Conservation (phyloP, 163 green algal species). For the Smithsoniella earleae region DNA sequence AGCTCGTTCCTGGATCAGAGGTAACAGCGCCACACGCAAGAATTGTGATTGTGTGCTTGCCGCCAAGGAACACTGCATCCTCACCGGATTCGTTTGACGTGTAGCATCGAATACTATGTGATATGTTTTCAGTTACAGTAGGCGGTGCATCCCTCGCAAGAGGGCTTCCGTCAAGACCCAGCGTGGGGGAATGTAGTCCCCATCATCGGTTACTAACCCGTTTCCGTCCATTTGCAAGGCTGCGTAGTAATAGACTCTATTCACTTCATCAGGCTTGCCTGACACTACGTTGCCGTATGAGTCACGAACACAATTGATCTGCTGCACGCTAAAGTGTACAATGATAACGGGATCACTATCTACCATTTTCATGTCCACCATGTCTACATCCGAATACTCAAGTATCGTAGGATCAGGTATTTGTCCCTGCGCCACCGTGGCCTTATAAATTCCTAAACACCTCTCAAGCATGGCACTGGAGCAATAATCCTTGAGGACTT, state of each 20-base stretch:
- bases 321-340: slow-evolving; percentile 81
- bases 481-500: slow-evolving; percentile 63
- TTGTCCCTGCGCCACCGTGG: slow-evolving; percentile 52
- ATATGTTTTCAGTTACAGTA: no score
- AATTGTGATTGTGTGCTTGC: background rate
- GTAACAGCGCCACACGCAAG: background rate
- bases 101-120: no score
- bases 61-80: background rate
- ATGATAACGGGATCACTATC: slow-evolving; percentile 60
- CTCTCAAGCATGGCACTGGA: slow-evolving; percentile 77
- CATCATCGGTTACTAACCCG: slow-evolving; percentile 21
- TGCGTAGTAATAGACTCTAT: slow-evolving; percentile 32
- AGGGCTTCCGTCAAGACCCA: slow-evolving; percentile 11
- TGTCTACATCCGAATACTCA: slow-evolving; percentile 77
- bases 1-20: background rate
- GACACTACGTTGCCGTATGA: slow-evolving; percentile 87
- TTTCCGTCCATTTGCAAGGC: slow-evolving; percentile 24
- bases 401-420: slow-evolving; percentile 82
- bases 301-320: slow-evolving; percentile 89
- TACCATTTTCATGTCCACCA: slow-evolving; percentile 69
- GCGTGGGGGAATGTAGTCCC: slow-evolving; percentile 11
- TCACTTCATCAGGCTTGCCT: slow-evolving; percentile 60
- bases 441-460: slow-evolving; percentile 64
- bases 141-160: slow-evolving; percentile 18
- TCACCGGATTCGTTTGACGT: background rate